Conservation (phyloP, 305 asterid genomes). For the Fraxinus dipetala region DNA sequence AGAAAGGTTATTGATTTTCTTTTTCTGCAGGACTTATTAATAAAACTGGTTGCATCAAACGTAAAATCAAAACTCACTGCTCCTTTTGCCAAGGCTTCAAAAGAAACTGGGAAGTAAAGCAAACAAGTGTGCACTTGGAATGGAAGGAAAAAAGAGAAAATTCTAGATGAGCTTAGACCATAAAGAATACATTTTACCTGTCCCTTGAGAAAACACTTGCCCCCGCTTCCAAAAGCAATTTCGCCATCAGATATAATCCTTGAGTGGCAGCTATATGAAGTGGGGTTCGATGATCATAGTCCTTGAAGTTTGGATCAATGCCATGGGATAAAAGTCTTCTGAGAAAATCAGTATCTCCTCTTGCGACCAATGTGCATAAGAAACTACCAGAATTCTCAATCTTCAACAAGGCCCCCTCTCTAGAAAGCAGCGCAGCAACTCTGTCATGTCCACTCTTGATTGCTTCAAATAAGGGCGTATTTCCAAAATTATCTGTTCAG, state of each 20-base stretch:
- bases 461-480: conserved; percentile 73
- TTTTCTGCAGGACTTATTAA: not conserved
- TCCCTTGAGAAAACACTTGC: conserved; percentile 69
- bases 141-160: not conserved
- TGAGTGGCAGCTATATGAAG: conserved; percentile 78
- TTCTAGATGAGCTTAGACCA: not conserved
- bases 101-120: not conserved
- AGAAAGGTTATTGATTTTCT: not conserved
- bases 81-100: not conserved
- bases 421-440: conserved; percentile 58
- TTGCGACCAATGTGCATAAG: conserved; percentile 63
- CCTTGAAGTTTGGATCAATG: conserved; percentile 60
- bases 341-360: conserved; percentile 74
- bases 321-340: conserved; percentile 61
- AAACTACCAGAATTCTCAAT: conserved; percentile 64
- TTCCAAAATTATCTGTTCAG: conserved; percentile 67
- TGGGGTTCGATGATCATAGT: conserved; percentile 70
- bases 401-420: conserved; percentile 64
- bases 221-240: conserved; percentile 67
- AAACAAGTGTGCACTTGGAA: not conserved
- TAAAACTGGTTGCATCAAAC: not conserved
- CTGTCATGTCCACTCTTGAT: conserved; percentile 71
- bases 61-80: not conserved
- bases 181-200: conserved; percentile 38
- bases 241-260: conserved; percentile 65